Evolutionary conservation across 139 green algal species (phyloP).

Genomic region (Yamagishiella unicocca): DNA sequence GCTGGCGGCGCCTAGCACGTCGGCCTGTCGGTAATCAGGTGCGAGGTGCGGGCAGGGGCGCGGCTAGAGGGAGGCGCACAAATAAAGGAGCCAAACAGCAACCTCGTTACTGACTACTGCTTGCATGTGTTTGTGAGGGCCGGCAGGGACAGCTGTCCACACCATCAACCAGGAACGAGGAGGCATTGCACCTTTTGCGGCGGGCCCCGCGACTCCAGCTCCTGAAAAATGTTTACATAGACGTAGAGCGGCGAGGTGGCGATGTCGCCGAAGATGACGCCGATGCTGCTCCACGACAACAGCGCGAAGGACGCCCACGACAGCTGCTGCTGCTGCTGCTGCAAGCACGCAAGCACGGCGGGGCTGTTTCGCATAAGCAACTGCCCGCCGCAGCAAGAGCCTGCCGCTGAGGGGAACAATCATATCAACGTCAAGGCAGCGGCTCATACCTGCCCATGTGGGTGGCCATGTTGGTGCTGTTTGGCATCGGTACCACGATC

Average conservation of each 20-base stretch:
- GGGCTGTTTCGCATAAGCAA: too few species aligned
- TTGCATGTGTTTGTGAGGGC: not conserved
- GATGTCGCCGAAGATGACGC: conserved; percentile 65
- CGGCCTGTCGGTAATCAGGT: not conserved
- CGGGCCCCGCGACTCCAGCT: not conserved
- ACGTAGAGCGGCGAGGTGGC: conserved; percentile 80
- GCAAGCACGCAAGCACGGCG: too few species aligned
- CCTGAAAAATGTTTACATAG: conserved; percentile 61
- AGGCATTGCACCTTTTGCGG: not conserved
- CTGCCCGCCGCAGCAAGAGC: too few species aligned
- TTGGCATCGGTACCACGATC: too few species aligned
- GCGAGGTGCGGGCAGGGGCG: not conserved
- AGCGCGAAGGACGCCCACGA: not conserved
- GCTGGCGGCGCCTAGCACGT: conserved; percentile 66
- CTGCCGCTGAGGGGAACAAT: too few species aligned
- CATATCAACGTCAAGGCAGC: too few species aligned
- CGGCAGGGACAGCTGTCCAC: not conserved
- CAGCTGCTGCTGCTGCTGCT: not conserved
- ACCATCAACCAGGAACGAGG: not conserved
- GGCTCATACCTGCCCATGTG: too few species aligned
- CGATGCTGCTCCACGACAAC: conserved; percentile 27
- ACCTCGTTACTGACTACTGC: not conserved
- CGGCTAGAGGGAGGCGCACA: not conserved
- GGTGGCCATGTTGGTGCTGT: too few species aligned
- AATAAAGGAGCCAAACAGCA: not conserved